Base-by-base conservation (phyloP, 257 asterid genomes). In the Nicotiana attenuata region DNA sequence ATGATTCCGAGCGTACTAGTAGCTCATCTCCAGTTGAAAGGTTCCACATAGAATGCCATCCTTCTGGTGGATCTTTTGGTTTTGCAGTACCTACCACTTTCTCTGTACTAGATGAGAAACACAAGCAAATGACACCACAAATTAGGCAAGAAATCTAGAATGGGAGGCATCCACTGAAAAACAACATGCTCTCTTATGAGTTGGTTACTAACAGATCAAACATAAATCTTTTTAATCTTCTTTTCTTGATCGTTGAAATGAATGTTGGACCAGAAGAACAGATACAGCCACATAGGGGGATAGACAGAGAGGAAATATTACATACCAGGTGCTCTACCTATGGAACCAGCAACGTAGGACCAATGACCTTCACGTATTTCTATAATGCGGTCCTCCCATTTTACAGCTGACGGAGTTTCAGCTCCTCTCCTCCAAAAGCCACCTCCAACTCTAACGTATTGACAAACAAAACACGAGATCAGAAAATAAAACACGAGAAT, bases 401-500 rank as follows among this genome's bases (percentile, higher is more conserved):
- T 92, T 85, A 95, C 97, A 60, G 90, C 84, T 53, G 83, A 88
- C 11, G 99, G 99, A 80, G 82, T 90, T 87, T 93, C 98, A 8
- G 93, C 96, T 24, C 98, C 98, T 90, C 97, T 82, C 88, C 99
- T 90, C 97, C 97, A 95, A 82, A 93, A 86, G 8, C 99, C 99
- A 28, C 86, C 92, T 69, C 97, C 99, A 56, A 93, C 87, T 89
- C 99, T 95, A 82, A 55, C 47, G 24, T 61, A 35, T 64, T 53
- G 19, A 29, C 81, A 64, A 78, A 41, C 47, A 41, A 64, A 69
- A 50, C 52, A 85, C 67, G 56, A 29, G 31, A 73, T 73, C 79
- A 73, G 79, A 6, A 38, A 66, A 20, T 24, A 61, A 38, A 41
- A 67, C 38, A 5, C 9, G 69, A 28, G 68, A 20, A n/a, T 15